phyloP scores from a whole-genome alignment of 345 rosid genomes.

The Pistacia atlantica region DNA sequence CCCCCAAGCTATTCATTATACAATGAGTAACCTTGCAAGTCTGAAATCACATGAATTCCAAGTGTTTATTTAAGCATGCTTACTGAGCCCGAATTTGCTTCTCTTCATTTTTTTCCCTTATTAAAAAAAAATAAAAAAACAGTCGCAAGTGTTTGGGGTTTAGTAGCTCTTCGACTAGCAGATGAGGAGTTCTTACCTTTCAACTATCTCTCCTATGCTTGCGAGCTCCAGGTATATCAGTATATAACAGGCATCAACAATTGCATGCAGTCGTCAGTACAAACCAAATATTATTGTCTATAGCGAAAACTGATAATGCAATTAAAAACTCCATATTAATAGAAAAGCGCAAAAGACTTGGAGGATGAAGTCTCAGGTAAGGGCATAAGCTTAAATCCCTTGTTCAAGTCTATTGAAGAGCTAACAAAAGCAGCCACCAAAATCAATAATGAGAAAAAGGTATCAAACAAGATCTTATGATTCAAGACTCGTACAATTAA shows the following conservation, averaged over 20 bases:
- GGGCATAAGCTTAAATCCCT: slow-evolving; percentile 43
- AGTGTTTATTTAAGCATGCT: neutral
- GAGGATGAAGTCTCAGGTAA: slow-evolving; percentile 44
- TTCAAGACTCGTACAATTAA: slow-evolving; percentile 13
- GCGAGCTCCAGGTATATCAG: slow-evolving; percentile 61
- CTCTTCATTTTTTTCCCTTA: neutral
- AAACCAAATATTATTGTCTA: neutral
- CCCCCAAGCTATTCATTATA: neutral
- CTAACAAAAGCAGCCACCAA: slow-evolving; percentile 54
- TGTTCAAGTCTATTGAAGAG: slow-evolving; percentile 60
- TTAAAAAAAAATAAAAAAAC: neutral
- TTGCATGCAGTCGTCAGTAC: slow-evolving; percentile 1
- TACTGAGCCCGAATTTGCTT: neutral
- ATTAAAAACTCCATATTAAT: slow-evolving; percentile 19
- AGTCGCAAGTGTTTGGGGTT: slow-evolving; percentile 79
- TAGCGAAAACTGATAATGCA: slow-evolving; percentile 6
- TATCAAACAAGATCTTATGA: slow-evolving; percentile 17
- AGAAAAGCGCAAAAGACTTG: slow-evolving; percentile 58
- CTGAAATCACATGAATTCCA: neutral
- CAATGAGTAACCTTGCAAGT: neutral
- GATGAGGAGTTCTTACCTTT: slow-evolving; percentile 80
- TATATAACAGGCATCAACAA: neutral
- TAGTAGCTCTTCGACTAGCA: slow-evolving; percentile 73
- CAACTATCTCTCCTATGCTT: slow-evolving; percentile 62
- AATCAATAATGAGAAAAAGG: slow-evolving; percentile 56